Base-by-base conservation (phyloP, 345 rosid species). In the Hibiscus trionum region DNA sequence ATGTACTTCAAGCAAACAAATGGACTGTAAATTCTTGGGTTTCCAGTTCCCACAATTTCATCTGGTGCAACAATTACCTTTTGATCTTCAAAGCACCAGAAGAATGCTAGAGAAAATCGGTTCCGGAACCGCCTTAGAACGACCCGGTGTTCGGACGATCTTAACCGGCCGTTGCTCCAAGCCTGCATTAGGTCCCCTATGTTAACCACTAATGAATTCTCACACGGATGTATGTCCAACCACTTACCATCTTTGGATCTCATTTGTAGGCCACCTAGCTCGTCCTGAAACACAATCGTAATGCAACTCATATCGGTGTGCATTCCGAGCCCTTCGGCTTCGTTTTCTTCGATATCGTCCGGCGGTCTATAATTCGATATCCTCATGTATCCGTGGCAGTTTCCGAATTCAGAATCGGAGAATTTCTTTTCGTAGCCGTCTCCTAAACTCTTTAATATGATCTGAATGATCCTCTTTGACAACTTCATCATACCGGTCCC, bases 221-320 rank as follows among this genome's bases (percentile, higher is more conserved):
- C 77, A 11, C 80, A 77, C 0, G 89, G 93, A 11, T 16, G 42
- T 61, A 90, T 77, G 65, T 88, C 85, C 72, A 86, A 73, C 88
- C 88, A 82, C 35, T 76, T 73, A 4, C 91, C 91, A 7, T 82
- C 84, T 73, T 76, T 85, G 0, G 89, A 89, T 74, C 88, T 88
- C 90, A 91, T 80, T 72, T 91, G 97, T 6, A 91, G 86, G 5
- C 97, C 97, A 5, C 94, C 94, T 9, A 73, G 82, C 70, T 80
- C 86, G 63, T 87, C 93, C 76, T 88, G 97, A 78, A 85, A 85
- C 33, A 90, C 84, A 8, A 88, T 82, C 15, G 96, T 88, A 80
- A 88, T 81, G 75, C 97, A 91, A 73, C 97, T 89, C 97, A 89
- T 89, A 46, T 91, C 96, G 0, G 91, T 88, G 75, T 87, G 96